Evolutionary conservation across 495 filamentous ascomycete species (phyloP).

Genomic region (Aspergillus leporis): DNA sequence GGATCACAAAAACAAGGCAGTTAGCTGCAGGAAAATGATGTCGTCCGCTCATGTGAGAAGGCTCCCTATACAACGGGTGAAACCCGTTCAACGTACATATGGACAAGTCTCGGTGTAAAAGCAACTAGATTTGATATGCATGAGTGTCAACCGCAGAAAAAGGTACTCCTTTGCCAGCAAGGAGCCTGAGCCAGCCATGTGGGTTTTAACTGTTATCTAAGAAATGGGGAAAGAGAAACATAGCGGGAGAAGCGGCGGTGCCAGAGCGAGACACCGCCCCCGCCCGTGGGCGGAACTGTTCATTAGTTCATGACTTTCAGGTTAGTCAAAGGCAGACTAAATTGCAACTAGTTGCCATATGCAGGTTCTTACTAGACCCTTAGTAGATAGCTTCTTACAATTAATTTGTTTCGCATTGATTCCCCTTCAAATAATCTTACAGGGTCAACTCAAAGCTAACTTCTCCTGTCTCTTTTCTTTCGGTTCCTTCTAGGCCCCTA

Average conservation of each 20-base stretch:
- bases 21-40: constrained; percentile 3
- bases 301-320: background rate
- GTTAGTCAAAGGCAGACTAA: background rate
- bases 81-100: constrained; percentile 16
- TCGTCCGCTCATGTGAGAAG: background rate
- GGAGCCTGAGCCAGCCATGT: constrained; percentile 26
- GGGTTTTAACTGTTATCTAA: constrained; percentile 3
- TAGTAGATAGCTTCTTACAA: background rate
- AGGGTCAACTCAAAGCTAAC: background rate
- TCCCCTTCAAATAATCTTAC: background rate
- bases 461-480: background rate
- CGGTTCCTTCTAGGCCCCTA: background rate
- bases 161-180: constrained; percentile 23
- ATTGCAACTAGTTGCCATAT: background rate
- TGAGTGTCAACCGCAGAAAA: constrained; percentile 1
- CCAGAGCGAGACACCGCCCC: constrained; percentile 15
- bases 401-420: constrained; percentile 2
- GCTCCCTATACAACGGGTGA: constrained; percentile 7
- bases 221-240: background rate
- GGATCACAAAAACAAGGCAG: background rate
- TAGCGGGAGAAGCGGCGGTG: constrained; percentile 6
- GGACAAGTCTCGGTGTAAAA: background rate
- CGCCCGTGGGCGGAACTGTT: constrained; percentile 7
- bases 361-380: background rate
- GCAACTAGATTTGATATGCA: background rate